Conservation (phyloP, 768 basidiomycete species). For the Amanita rubescens region DNA sequence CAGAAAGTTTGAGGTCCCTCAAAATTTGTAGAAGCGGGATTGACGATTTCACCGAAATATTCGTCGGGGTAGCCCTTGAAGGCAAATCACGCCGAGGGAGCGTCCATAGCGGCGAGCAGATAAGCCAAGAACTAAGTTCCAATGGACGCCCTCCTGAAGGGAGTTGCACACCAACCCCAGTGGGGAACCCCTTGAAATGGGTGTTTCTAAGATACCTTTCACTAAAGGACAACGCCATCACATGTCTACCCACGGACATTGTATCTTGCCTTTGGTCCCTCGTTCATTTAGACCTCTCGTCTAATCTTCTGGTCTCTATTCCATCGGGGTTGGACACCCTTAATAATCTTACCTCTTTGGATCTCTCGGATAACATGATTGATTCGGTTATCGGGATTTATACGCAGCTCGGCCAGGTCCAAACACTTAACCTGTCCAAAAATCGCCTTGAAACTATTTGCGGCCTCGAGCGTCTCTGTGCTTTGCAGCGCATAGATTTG, state of each 20-base stretch:
- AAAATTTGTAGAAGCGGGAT: constrained; percentile 75
- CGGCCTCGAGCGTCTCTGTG: constrained; percentile 84
- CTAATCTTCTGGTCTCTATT: constrained; percentile 86
- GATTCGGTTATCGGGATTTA: constrained; percentile 91
- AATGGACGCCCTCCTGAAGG: background rate
- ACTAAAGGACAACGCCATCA: constrained; percentile 73
- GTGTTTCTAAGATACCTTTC: constrained; percentile 68
- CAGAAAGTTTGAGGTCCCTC: constrained; percentile 63
- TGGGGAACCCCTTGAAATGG: constrained; percentile 53
- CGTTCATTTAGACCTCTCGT: constrained; percentile 82
- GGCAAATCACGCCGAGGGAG: constrained; percentile 55
- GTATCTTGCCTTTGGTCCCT: constrained; percentile 65
- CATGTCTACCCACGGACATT: constrained; percentile 65
- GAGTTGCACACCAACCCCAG: constrained; percentile 12
- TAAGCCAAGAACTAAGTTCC: background rate
- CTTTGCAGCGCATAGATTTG: constrained; percentile 80
- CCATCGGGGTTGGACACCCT: constrained; percentile 69
- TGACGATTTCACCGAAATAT: constrained; percentile 72
- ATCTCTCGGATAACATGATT: constrained; percentile 96
- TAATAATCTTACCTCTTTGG: constrained; percentile 80
- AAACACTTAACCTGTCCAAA: constrained; percentile 69
- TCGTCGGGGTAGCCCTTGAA: constrained; percentile 73
- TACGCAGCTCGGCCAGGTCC: constrained; percentile 67
- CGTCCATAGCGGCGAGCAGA: background rate
- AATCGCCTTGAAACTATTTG: constrained; percentile 95